These are phyloP conservation scores for Crucihimalaya himalaica DNA, from an alignment of 345 rosid species.

Conservation along the genomic window DNA sequence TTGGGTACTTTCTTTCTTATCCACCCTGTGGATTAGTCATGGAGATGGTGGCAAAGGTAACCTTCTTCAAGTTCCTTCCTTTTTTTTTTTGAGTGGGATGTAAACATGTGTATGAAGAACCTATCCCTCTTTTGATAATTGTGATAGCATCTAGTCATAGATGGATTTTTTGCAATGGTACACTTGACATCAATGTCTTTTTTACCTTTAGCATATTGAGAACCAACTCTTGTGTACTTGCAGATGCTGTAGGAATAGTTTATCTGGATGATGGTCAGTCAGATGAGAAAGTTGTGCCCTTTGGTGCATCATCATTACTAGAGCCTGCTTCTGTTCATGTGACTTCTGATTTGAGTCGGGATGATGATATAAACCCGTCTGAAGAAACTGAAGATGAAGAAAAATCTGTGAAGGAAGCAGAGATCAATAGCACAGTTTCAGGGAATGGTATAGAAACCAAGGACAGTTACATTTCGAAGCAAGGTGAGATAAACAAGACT, in stretches of 20 bases:
- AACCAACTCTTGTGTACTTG: slow-evolving; percentile 27
- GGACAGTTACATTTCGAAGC: slow-evolving; percentile 1
- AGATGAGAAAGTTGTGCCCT: slow-evolving; percentile 27
- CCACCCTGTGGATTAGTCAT: slow-evolving; percentile 63
- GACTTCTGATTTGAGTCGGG: slow-evolving; percentile 8
- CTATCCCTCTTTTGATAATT: background rate
- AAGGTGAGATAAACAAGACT: background rate
- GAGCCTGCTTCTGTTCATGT: slow-evolving; percentile 34
- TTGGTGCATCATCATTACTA: slow-evolving; percentile 32
- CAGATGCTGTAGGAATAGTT: slow-evolving; percentile 49
- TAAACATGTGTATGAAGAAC: background rate
- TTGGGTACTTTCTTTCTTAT: slow-evolving; percentile 74
- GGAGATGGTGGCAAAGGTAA: slow-evolving; percentile 67
- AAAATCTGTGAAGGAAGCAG: background rate
- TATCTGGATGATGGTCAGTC: slow-evolving; percentile 7
- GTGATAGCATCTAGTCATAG: background rate
- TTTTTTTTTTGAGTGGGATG: background rate
- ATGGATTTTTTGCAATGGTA: background rate
- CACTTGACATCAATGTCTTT: background rate
- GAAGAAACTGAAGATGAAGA: slow-evolving; percentile 18
- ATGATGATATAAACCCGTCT: background rate
- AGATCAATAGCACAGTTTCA: slow-evolving; percentile 10
- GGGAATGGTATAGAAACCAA: slow-evolving; percentile 34
- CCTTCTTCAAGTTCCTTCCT: background rate
- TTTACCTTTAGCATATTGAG: background rate